Conservation (phyloP, 179 eudicot genomes). For the Beta corolliflora region DNA sequence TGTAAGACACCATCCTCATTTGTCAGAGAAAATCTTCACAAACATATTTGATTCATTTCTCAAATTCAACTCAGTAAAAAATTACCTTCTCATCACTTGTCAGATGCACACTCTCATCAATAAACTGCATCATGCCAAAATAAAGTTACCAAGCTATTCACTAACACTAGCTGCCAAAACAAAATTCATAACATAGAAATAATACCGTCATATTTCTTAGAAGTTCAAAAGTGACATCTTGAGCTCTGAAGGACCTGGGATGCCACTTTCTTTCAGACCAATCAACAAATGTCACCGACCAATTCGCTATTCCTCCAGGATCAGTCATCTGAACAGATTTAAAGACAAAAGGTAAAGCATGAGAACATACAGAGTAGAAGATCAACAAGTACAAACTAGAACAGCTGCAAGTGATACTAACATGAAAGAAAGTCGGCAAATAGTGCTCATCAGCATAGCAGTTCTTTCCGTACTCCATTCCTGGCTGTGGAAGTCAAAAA, state of each 20-base stretch:
- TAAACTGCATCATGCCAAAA: constrained; percentile 51
- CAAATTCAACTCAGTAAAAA: not conserved
- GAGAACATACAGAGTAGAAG: not conserved
- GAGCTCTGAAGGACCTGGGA: constrained; percentile 74
- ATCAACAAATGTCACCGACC: constrained; percentile 96
- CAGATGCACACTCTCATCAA: constrained; percentile 62
- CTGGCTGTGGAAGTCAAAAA: constrained; percentile 67
- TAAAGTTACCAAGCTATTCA: constrained; percentile 11
- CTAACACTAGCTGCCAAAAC: not conserved
- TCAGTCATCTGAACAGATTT: constrained; percentile 70
- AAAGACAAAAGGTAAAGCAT: constrained; percentile 2
- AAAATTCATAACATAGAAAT: not conserved
- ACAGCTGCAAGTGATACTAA: constrained; percentile 37
- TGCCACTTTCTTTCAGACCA: constrained; percentile 99
- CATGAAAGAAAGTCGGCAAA: constrained; percentile 85
- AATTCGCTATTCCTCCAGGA: constrained; percentile 85
- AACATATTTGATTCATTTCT: not conserved
- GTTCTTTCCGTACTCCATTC: constrained; percentile 86
- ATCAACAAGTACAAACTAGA: not conserved
- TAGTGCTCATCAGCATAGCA: constrained; percentile 99
- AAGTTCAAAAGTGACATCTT: constrained; percentile 67
- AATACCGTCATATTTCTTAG: constrained; percentile 76
- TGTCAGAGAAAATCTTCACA: not conserved
- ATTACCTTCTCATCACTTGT: constrained; percentile 76
- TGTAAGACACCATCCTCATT: constrained; percentile 5